phyloP scores from a whole-genome alignment of 2,329 filamentous ascomycete genomes.

The Diaporthe destruens region DNA sequence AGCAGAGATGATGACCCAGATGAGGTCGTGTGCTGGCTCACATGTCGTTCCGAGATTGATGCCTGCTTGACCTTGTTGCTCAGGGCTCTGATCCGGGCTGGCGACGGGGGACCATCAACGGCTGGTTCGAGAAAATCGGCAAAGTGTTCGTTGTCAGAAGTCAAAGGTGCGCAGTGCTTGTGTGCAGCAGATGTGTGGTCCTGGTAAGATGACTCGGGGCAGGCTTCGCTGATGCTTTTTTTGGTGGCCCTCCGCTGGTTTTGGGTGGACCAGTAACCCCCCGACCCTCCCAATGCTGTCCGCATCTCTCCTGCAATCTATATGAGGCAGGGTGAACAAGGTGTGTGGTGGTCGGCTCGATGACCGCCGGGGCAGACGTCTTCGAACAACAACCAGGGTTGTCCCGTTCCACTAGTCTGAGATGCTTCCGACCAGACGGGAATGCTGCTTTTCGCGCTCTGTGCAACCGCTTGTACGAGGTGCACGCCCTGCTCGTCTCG shows the following conservation, averaged over 20 bases:
- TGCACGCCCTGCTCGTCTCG: conserved; percentile 34
- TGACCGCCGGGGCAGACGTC: conserved; percentile 38
- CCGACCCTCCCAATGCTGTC: conserved; percentile 36
- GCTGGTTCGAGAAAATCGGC: conserved; percentile 67
- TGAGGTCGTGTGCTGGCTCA: conserved; percentile 62
- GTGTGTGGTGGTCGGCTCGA: conserved; percentile 34
- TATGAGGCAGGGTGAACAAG: conserved; percentile 30
- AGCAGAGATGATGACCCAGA: conserved; percentile 68
- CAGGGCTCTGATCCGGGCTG: conserved; percentile 69
- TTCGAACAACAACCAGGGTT: conserved; percentile 32
- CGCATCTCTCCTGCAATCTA: conserved; percentile 39
- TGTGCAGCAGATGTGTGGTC: conserved; percentile 25
- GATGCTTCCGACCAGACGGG: conserved; percentile 39
- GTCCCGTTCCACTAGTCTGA: conserved; percentile 41
- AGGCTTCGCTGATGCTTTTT: conserved; percentile 39
- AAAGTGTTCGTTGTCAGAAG: conserved; percentile 45
- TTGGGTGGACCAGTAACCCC: conserved; percentile 35
- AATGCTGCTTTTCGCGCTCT: conserved; percentile 38
- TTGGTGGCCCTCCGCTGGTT: conserved; percentile 38
- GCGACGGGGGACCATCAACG: conserved; percentile 72
- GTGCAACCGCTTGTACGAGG: conserved; percentile 36
- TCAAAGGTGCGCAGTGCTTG: conserved; percentile 37
- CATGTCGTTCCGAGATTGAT: conserved; percentile 61
- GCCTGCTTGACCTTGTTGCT: conserved; percentile 70
- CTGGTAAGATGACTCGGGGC: conserved; percentile 36